A percentile compares a stretch with the other conserved stretches of the same genome.
phyloP scores from a whole-genome alignment of 1,284 basidiomycete species.

The Boletellus deceptivus region DNA sequence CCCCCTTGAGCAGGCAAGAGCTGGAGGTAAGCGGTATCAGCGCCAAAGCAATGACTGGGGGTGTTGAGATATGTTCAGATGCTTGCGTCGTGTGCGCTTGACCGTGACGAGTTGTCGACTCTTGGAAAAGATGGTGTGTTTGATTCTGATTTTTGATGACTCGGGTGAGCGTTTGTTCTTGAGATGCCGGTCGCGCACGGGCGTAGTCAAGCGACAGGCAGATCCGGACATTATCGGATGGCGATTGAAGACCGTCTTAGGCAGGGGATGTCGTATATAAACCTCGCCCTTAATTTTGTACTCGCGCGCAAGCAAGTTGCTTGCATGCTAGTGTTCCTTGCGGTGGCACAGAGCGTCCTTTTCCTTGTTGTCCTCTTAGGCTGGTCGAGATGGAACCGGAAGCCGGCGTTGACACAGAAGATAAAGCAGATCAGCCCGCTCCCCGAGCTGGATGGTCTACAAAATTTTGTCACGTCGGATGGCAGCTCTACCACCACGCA shows the following conservation, averaged over 20 bases:
- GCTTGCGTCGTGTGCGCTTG: conserved; percentile 27
- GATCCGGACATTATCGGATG: background rate
- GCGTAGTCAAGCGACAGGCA: background rate
- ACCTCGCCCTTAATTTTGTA: background rate
- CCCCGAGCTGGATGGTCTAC: conserved; percentile 17
- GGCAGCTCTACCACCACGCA: conserved; percentile 37
- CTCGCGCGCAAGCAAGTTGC: too few species aligned
- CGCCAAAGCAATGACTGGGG: background rate
- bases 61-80: conserved; percentile 17
- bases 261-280: background rate
- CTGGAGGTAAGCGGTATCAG: conserved; percentile 20
- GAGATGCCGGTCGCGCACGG: background rate
- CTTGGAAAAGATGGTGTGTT: conserved; percentile 27
- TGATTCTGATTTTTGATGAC: conserved; percentile 28
- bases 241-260: background rate
- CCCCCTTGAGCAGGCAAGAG: conserved; percentile 16
- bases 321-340: conserved; percentile 5
- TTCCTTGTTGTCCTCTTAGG: background rate
- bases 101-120: conserved; percentile 13
- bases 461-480: conserved; percentile 17
- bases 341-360: background rate
- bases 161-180: too few species aligned
- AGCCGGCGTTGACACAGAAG: background rate
- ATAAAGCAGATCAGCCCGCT: conserved; percentile 5
- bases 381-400: conserved; percentile 12